Conservation (phyloP, 1,139 yeast species). For the Taphrina communis region DNA sequence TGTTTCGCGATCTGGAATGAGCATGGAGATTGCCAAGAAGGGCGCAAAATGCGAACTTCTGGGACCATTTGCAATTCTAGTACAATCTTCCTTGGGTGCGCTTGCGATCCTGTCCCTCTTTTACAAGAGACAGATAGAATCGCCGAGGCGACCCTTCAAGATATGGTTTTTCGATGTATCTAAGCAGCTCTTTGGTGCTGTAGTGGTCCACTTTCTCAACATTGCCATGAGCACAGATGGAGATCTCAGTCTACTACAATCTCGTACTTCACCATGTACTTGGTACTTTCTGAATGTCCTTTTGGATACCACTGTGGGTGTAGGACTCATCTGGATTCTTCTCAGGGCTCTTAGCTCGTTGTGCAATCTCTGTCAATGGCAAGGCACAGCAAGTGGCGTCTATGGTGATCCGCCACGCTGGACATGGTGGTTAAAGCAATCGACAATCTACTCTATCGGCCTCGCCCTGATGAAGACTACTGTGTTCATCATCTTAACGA, state of each 20-base stretch:
- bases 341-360: conserved; percentile 57
- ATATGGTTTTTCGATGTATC: conserved; percentile 72
- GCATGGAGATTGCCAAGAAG: conserved; percentile 1
- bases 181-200: conserved; percentile 64
- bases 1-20: not conserved
- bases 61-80: conserved; percentile 56
- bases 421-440: conserved; percentile 73
- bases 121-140: conserved; percentile 62
- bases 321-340: conserved; percentile 72
- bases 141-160: conserved; percentile 35
- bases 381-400: conserved; percentile 78
- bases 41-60: conserved; percentile 52
- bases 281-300: conserved; percentile 79
- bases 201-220: conserved; percentile 66
- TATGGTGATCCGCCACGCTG: conserved; percentile 73
- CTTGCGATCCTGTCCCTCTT: conserved; percentile 76
- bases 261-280: conserved; percentile 67
- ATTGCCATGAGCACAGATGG: conserved; percentile 47
- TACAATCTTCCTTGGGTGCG: conserved; percentile 64
- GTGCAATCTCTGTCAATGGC: conserved; percentile 59
- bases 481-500: conserved; percentile 63
- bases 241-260: conserved; percentile 4
- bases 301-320: conserved; percentile 94
- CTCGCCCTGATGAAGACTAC: conserved; percentile 63
- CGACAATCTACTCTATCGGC: conserved; percentile 68